These are phyloP conservation scores for Linum trigynum DNA, from an alignment of 345 rosid genomes.

Conservation along the genomic window DNA sequence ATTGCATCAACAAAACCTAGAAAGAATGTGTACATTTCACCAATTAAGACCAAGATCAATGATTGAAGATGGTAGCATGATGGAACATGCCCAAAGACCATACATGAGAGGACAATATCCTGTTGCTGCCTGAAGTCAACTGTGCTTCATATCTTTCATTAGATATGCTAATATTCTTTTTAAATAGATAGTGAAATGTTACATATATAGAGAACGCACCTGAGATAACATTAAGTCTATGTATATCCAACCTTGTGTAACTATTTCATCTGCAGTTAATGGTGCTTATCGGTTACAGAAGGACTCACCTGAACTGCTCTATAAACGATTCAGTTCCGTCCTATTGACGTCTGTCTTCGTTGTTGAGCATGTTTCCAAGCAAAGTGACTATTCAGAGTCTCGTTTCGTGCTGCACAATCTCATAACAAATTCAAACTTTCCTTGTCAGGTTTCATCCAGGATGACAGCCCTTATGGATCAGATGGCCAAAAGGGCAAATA, in stretches of 20 bases:
- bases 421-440: neutral
- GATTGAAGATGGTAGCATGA: neutral
- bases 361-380: neutral
- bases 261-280: no score
- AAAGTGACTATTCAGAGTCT: neutral
- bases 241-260: no score
- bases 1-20: neutral
- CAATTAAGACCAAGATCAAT: neutral
- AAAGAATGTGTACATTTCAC: no score
- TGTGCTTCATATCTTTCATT: neutral
- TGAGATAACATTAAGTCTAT: neutral
- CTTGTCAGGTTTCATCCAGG: slow-evolving; percentile 63
- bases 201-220: neutral
- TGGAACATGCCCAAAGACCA: neutral
- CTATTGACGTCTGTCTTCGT: neutral
- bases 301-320: neutral
- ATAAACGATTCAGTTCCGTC: no score
- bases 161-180: no score
- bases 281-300: slow-evolving; percentile 12
- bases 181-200: neutral
- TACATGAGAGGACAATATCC: neutral
- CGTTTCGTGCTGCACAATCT: neutral
- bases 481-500: slow-evolving; percentile 69
- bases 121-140: neutral
- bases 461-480: slow-evolving; percentile 75